Conservation (phyloP, 225 moss, liverwort and hornwort genomes). For the Pleurozium schreberi region DNA sequence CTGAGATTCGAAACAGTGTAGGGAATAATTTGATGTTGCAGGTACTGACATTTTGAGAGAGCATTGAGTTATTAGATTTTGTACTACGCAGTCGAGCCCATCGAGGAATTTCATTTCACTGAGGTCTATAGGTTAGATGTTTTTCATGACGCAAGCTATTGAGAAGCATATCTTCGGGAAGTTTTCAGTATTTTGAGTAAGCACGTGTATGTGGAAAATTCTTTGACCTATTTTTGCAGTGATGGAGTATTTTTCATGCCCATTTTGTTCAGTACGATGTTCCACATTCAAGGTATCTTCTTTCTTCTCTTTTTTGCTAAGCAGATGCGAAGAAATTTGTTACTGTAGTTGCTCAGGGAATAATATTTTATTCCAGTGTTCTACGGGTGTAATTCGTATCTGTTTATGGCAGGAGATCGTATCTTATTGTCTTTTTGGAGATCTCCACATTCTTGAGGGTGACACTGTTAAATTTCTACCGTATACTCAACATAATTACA, state of each 20-base stretch:
- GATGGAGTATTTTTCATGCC: constrained; percentile 82
- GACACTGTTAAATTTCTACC: background rate
- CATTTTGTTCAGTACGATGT: constrained; percentile 77
- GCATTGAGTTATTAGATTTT: background rate
- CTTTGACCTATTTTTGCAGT: constrained; percentile 29
- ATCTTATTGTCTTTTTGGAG: background rate
- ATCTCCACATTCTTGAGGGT: background rate
- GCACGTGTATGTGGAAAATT: background rate
- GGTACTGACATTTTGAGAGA: background rate
- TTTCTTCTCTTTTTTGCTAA: background rate
- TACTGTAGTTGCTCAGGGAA: background rate
- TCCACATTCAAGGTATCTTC: constrained; percentile 69
- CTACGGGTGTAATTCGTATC: background rate
- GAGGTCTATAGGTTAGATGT: background rate
- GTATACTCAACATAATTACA: background rate
- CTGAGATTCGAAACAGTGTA: background rate
- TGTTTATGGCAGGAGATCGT: background rate
- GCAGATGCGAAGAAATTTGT: background rate
- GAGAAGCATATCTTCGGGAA: background rate
- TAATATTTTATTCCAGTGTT: background rate
- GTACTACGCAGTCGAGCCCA: background rate
- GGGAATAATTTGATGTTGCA: background rate
- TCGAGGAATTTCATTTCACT: background rate
- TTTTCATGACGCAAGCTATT: background rate
- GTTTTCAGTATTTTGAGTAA: background rate